A percentile compares a stretch with the other conserved stretches of the same genome.
Evolutionary conservation across 1,139 yeast species (phyloP).

Genomic region (Maudiozyma humilis): DNA sequence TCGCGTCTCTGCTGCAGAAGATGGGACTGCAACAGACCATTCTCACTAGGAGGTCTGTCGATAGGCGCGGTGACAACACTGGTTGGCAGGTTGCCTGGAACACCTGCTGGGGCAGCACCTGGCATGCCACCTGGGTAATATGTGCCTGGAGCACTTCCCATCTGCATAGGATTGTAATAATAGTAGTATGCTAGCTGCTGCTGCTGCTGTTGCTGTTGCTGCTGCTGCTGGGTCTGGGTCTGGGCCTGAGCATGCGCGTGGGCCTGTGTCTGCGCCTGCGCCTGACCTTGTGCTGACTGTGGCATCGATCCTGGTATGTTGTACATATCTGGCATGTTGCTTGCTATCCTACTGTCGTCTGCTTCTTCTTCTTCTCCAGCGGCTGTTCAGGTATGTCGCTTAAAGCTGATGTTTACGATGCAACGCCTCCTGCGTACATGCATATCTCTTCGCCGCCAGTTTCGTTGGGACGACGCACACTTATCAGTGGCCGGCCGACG

Average conservation of each 20-base stretch:
- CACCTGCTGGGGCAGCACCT: not conserved
- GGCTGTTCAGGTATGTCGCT: too few species aligned
- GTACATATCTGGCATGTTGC: not conserved
- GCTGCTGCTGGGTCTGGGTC: not conserved
- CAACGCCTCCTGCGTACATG: too few species aligned
- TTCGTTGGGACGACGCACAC: not conserved
- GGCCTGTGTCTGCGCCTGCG: conserved; percentile 37
- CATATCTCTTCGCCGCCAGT: too few species aligned
- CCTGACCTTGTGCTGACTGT: conserved; percentile 4
- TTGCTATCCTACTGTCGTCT: not conserved
- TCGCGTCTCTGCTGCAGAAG: conserved; percentile 1
- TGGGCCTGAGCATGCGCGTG: conserved; percentile 4
- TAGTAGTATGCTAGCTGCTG: conserved; percentile 2
- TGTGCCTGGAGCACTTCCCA: not conserved
- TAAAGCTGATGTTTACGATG: too few species aligned
- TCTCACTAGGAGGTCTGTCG: conserved; percentile 3
- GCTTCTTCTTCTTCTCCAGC: not conserved
- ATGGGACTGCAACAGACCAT: not conserved
- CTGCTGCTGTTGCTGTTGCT: conserved; percentile 15
- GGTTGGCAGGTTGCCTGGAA: not conserved
- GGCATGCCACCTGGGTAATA: not conserved
- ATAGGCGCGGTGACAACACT: not conserved
- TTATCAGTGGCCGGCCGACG: not conserved
- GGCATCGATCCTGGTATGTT: not conserved
- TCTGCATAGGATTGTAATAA: not conserved